Base-by-base conservation (phyloP, 176 grass and related monocot genomes). In the Melocanna baccifera region DNA sequence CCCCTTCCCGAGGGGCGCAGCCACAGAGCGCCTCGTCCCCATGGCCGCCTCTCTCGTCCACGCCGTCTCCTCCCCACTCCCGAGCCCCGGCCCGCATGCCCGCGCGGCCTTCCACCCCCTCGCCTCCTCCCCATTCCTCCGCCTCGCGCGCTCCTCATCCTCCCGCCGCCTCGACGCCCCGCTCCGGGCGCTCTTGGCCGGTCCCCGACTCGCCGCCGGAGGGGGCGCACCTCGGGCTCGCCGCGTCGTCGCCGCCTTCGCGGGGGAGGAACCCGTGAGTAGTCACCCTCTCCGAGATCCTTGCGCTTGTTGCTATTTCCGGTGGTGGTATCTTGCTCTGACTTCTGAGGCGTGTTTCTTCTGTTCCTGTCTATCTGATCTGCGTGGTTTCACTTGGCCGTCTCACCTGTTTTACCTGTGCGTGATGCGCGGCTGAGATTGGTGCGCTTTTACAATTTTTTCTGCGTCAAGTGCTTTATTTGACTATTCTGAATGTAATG, bases 1-100 rank as follows among this genome's bases (percentile, higher is more conserved):
- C 28, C 10, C 26, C 63, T 32, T 8, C 18, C 71, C 34, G 23
- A 89, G 52, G 62, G 53, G 32, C 79, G 52, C 72, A 32, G 53
- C 72, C 73, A 23, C 62, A 14, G 67, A 37, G 40, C 52, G 0
- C 64, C 76, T 58, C 32, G 4, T 0, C 51, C 51, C 40, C 80
- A 90, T 90, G 89, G 89, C 89, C 5, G 67, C 88, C 40, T 42
- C 89, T 9, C 74, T 87, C 50, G 29, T 90, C 34, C 88, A 86
- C 88, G 79, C 88, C 71, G 64, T 59, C 46, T 67, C 82, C 65
- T 81, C 88, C 72, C 73, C 83, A 30, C 34, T 63, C 42, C 63
- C 66, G 53, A 23, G 62, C 53, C 23, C 66, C 78, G 2, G 10
- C 64, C 43, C 63, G 69, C 63, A 43, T 43, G 71, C 51, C 41